phyloP scores from a whole-genome alignment of 139 green algal species.

The Closterium sp. region DNA sequence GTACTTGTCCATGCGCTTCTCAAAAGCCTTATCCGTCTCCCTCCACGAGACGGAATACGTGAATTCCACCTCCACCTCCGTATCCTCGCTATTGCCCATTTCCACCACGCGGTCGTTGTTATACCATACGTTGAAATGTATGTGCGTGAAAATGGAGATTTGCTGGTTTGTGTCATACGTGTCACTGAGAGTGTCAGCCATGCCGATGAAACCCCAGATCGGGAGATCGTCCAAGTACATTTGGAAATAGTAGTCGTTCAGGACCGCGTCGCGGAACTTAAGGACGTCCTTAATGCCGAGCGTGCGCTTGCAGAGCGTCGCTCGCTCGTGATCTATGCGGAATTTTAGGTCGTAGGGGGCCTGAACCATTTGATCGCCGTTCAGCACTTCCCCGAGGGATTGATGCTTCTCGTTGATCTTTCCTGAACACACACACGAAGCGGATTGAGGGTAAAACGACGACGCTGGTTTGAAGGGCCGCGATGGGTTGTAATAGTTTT shows the following conservation, averaged over 20 bases:
- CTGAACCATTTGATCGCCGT: slow-evolving; percentile 69
- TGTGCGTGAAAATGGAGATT: slow-evolving; percentile 64
- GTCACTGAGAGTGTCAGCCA: slow-evolving; percentile 23
- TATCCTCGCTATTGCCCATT: slow-evolving; percentile 68
- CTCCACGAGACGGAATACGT: slow-evolving; percentile 61
- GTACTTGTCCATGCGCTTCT: slow-evolving; percentile 64
- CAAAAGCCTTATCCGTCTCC: slow-evolving; percentile 56
- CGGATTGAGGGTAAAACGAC: no score
- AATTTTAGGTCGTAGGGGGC: slow-evolving; percentile 89
- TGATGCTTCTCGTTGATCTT: slow-evolving; percentile 76
- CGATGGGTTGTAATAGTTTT: no score
- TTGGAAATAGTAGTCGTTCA: slow-evolving; percentile 97
- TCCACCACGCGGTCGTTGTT: slow-evolving; percentile 69
- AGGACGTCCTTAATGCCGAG: slow-evolving; percentile 75
- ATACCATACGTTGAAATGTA: slow-evolving; percentile 67
- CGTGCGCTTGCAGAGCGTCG: slow-evolving; percentile 76
- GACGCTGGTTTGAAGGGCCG: no score
- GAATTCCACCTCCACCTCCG: slow-evolving; percentile 52
- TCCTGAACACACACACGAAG: neutral
- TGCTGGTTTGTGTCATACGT: slow-evolving; percentile 15
- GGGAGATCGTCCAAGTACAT: slow-evolving; percentile 79
- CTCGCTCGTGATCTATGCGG: slow-evolving; percentile 72
- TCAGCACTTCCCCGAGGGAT: slow-evolving; percentile 77
- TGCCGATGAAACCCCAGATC: slow-evolving; percentile 85
- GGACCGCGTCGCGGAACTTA: slow-evolving; percentile 73